phyloP scores from a whole-genome alignment of 306 rosid genomes.

The Corylus americana region DNA sequence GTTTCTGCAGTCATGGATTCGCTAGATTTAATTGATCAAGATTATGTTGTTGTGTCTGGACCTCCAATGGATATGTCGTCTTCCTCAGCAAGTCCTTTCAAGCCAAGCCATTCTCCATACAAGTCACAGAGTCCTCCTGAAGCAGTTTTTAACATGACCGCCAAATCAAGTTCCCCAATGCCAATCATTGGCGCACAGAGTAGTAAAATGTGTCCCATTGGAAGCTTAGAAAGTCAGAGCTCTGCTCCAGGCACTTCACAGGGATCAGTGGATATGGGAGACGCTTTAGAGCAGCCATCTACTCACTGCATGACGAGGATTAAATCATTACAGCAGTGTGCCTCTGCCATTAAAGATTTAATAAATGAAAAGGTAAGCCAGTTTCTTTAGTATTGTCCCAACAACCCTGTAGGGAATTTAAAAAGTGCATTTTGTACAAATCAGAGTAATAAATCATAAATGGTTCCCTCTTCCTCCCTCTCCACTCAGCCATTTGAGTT shows the following conservation, averaged over 20 bases:
- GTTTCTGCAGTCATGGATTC: conserved; percentile 66
- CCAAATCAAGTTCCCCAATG: conserved; percentile 74
- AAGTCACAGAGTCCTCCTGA: conserved; percentile 57
- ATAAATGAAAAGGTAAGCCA: conserved; percentile 71
- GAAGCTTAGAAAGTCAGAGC: conserved; percentile 87
- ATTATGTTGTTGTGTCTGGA: conserved; percentile 93
- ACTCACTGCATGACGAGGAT: conserved; percentile 72
- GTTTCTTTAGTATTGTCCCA: conserved; percentile 10
- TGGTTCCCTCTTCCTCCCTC: not conserved
- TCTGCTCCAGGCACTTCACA: conserved; percentile 87
- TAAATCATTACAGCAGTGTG: conserved; percentile 82
- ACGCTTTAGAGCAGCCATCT: conserved; percentile 79
- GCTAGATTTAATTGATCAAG: conserved; percentile 84
- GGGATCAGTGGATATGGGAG: conserved; percentile 75
- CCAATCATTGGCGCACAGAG: conserved; percentile 59
- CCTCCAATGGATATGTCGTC: conserved; percentile 72
- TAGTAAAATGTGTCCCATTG: conserved; percentile 54
- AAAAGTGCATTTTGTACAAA: not conserved
- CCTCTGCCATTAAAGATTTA: conserved; percentile 71
- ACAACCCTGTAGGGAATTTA: conserved; percentile 1
- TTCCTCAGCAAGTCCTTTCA: conserved; percentile 59
- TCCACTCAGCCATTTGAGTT: not conserved
- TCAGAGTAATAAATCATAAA: not conserved
- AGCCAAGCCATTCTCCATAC: conserved; percentile 55
- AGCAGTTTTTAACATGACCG: conserved; percentile 43